Conservation (phyloP, 2,329 filamentous ascomycete species). For the Aspergillus ustus region DNA sequence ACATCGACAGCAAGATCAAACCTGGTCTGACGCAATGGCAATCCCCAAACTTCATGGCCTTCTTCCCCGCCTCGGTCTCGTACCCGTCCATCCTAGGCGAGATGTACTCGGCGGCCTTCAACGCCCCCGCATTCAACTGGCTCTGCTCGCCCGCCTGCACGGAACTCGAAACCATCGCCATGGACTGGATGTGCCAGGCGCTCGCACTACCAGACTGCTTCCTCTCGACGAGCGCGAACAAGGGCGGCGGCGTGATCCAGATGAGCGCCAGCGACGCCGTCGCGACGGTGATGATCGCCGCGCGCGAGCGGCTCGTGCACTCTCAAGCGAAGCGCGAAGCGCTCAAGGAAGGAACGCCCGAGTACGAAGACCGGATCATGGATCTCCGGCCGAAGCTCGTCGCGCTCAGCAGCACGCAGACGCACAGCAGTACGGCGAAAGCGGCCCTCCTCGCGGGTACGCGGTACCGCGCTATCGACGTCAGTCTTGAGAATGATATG, state of each 20-base stretch:
- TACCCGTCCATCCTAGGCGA: conserved; percentile 88
- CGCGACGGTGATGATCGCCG: conserved; percentile 83
- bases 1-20: conserved; percentile 84
- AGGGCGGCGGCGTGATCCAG: conserved; percentile 90
- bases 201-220: conserved; percentile 75
- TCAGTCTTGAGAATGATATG: conserved; percentile 66
- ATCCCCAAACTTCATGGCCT: conserved; percentile 92
- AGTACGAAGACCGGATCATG: conserved; percentile 72
- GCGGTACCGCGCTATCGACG: conserved; percentile 73
- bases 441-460: conserved; percentile 84
- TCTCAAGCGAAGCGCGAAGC: conserved; percentile 59
- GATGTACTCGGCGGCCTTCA: conserved; percentile 88
- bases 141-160: conserved; percentile 90
- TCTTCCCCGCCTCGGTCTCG: conserved; percentile 82
- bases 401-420: conserved; percentile 76
- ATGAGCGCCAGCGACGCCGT: conserved; percentile 88
- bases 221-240: conserved; percentile 66
- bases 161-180: conserved; percentile 87
- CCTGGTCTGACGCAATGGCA: conserved; percentile 96
- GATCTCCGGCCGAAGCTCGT: conserved; percentile 73
- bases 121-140: conserved; percentile 95
- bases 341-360: conserved; percentile 52
- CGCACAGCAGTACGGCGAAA: conserved; percentile 86
- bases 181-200: conserved; percentile 87
- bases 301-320: conserved; percentile 76